phyloP scores from a whole-genome alignment of 805 yeast genomes.

The Wickerhamomyces canadensis region DNA sequence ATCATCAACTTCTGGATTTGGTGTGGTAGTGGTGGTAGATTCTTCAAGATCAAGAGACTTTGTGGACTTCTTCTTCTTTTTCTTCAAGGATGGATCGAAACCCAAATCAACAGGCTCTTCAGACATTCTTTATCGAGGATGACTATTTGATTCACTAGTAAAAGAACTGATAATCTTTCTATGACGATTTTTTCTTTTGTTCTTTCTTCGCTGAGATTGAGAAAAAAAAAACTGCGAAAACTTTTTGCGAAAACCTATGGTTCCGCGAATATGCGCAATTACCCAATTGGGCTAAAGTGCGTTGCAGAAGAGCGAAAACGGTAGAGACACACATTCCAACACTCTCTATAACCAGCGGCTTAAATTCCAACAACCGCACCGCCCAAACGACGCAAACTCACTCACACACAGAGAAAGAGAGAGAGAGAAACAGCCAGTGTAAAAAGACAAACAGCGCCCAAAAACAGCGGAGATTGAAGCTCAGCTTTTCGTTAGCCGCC shows the following conservation, averaged over 20 bases:
- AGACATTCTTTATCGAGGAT: slow-evolving; percentile 17
- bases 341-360: not conserved
- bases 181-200: slow-evolving; percentile 1
- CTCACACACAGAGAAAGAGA: too few relatives aligned
- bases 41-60: slow-evolving; percentile 34
- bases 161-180: not conserved
- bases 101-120: slow-evolving; percentile 37
- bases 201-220: not conserved
- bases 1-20: slow-evolving; percentile 45
- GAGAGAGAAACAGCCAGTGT: too few relatives aligned
- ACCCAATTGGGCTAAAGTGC: too few relatives aligned
- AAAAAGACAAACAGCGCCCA: too few relatives aligned
- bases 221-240: slow-evolving; percentile 1
- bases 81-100: slow-evolving; percentile 70
- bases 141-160: not conserved
- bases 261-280: too few relatives aligned
- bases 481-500: too few relatives aligned
- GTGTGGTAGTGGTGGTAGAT: slow-evolving; percentile 34
- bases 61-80: slow-evolving; percentile 69
- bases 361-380: too few relatives aligned
- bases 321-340: too few relatives aligned
- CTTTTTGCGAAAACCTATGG: too few relatives aligned
- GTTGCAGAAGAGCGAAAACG: not conserved
- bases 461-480: too few relatives aligned
- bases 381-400: not conserved